A percentile compares a stretch with the other conserved stretches of the same genome.
Conservation (phyloP, 129 eudicot genomes). For the Oenanthe sinensis region DNA sequence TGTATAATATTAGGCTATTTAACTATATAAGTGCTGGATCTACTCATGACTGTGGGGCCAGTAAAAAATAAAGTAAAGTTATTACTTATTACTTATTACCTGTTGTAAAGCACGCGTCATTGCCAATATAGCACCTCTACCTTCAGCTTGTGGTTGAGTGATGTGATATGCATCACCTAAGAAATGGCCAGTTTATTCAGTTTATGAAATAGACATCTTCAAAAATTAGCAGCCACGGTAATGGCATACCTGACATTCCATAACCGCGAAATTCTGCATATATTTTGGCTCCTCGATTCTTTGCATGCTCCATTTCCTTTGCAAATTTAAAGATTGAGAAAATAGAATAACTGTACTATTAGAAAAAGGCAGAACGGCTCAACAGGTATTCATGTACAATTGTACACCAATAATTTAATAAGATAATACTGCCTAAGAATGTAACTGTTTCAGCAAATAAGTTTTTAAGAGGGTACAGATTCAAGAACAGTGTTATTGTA, state of each 20-base stretch:
- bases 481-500: neutral
- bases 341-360: neutral
- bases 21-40: neutral
- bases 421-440: neutral
- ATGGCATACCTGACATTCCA: conserved; percentile 84
- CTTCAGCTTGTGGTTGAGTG: conserved; percentile 86
- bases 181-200: conserved; percentile 7
- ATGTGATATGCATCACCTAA: conserved; percentile 96
- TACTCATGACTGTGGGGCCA: neutral
- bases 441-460: neutral
- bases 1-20: neutral
- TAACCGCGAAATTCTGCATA: conserved; percentile 93
- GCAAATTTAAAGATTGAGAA: conserved; percentile 1
- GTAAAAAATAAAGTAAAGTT: neutral
- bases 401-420: no score
- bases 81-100: conserved; percentile 47
- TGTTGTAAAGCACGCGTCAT: conserved; percentile 83
- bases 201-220: neutral
- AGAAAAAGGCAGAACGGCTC: neutral
- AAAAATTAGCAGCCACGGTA: neutral
- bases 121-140: conserved; percentile 88
- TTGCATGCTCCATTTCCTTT: conserved; percentile 92
- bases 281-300: conserved; percentile 67
- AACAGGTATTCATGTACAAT: neutral
- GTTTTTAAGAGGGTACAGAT: neutral